phyloP scores from a whole-genome alignment of 225 moss, liverwort and hornwort species.

The Physcomitrellopsis africana region DNA sequence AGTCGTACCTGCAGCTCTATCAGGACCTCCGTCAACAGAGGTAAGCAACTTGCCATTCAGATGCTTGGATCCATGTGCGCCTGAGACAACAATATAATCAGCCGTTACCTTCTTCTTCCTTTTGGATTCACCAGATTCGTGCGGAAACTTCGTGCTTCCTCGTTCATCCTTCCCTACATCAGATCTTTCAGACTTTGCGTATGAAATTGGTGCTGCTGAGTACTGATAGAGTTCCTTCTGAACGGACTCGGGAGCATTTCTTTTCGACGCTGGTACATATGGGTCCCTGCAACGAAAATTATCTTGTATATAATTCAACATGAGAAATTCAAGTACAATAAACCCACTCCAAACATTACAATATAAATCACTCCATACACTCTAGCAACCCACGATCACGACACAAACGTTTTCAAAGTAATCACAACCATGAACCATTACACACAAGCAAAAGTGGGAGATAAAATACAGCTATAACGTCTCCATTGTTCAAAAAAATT shows the following conservation, averaged over 20 bases:
- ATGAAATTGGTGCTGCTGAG: constrained; percentile 71
- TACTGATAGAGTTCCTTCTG: constrained; percentile 69
- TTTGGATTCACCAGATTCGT: constrained; percentile 59
- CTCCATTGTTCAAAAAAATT: constrained; percentile 14
- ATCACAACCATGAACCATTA: not conserved
- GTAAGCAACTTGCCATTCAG: constrained; percentile 33
- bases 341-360: not conserved
- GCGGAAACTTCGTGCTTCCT: constrained; percentile 43
- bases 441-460: constrained; percentile 1
- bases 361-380: not conserved
- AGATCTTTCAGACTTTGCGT: constrained; percentile 52
- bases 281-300: constrained; percentile 47
- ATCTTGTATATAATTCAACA: constrained; percentile 19
- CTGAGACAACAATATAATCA: constrained; percentile 56
- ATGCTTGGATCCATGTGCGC: constrained; percentile 30
- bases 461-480: not conserved
- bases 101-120: constrained; percentile 52
- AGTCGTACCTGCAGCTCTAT: constrained; percentile 35
- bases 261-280: constrained; percentile 71
- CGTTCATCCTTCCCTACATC: constrained; percentile 58
- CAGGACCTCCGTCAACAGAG: constrained; percentile 36
- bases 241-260: constrained; percentile 33
- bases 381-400: constrained; percentile 4
- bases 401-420: not conserved
- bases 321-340: not conserved